Evolutionary conservation across 148 eudicot species (phyloP).

Genomic region (Rhododendron molle): DNA sequence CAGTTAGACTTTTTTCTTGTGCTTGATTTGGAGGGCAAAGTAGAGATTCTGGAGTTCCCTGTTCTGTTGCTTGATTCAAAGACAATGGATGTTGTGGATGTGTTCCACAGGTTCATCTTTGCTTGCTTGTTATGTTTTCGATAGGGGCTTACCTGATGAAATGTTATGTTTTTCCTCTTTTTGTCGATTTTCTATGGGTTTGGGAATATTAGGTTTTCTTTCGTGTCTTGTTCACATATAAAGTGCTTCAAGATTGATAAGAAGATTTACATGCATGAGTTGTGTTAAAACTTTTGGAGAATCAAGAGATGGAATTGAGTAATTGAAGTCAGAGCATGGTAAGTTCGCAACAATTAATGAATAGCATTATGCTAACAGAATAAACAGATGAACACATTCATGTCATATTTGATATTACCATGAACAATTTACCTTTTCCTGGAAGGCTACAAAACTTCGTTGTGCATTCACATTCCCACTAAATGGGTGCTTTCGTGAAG

Average conservation of each 20-base stretch:
- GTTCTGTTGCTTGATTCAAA: slow-evolving; percentile 75
- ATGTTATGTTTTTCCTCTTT: neutral
- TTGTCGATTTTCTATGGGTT: neutral
- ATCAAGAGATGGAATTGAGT: neutral
- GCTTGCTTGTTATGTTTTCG: slow-evolving; percentile 7
- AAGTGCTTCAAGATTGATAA: neutral
- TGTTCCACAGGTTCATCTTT: slow-evolving; percentile 78
- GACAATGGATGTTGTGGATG: slow-evolving; percentile 63
- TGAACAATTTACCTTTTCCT: neutral
- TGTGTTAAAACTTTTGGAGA: neutral
- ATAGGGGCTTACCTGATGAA: neutral
- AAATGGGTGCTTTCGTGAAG: neutral
- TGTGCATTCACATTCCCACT: neutral
- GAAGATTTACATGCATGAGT: neutral
- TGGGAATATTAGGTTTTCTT: neutral
- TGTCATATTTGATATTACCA: neutral
- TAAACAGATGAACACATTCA: neutral
- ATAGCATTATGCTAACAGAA: neutral
- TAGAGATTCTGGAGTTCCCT: slow-evolving; percentile 95
- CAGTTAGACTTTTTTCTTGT: slow-evolving; percentile 69
- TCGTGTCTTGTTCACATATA: neutral
- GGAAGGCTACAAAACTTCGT: neutral
- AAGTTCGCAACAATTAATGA: neutral
- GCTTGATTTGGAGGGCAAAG: slow-evolving; percentile 95
- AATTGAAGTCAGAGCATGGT: neutral